Evolutionary conservation across 1,284 basidiomycete species (phyloP), one percentile per base, ranked within the genome.

Genomic region (Austroboletus niveus): DNA sequence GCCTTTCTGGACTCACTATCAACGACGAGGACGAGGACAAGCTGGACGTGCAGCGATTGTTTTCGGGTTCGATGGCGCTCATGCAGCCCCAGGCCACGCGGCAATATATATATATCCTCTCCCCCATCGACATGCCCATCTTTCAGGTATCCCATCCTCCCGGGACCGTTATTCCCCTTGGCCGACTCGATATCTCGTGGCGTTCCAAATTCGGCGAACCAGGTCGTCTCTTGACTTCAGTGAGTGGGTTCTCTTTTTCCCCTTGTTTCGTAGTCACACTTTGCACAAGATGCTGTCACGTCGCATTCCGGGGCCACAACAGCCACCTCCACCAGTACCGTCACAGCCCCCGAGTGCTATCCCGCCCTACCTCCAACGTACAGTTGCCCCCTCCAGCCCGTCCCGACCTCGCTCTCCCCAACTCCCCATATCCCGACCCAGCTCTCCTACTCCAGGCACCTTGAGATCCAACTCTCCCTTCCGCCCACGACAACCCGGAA

Each of bases 71-170:
- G 3, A 78, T 75, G 60, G 79, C 82, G 5, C 75, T 90, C 17
- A 84, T 94, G 73, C 83, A 90, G 45, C 85, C 92, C 2, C 87
- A 90, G 59, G 89, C 92, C 64, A 78, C 84, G 53, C 79, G 89
- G 34, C 92, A 94, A 65, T 92, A 92, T 60, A 79, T 94, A 42
- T 95, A 92, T 64, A 82, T 91, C 47, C 76, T 94, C 20, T 78
- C 72, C 0, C 87, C 89, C 0, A 77, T 72, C 31, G 55, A 56
- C 4, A 48, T 69, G 4, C 72, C 81, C 0, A 57, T 76, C 0
- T 79, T 82, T 48, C 82, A 84, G 11, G 65, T 78, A 0, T 60
- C 68, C 4, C 78, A 80, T 61, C 61, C 77, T 1, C 84, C 89
- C 0, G 92, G 92, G 3, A 79, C 77, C 29, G 75, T 86, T 36